These are phyloP conservation scores for Xerocomellus chrysenteron DNA, from an alignment of 768 basidiomycete genomes.

Conservation along the genomic window DNA sequence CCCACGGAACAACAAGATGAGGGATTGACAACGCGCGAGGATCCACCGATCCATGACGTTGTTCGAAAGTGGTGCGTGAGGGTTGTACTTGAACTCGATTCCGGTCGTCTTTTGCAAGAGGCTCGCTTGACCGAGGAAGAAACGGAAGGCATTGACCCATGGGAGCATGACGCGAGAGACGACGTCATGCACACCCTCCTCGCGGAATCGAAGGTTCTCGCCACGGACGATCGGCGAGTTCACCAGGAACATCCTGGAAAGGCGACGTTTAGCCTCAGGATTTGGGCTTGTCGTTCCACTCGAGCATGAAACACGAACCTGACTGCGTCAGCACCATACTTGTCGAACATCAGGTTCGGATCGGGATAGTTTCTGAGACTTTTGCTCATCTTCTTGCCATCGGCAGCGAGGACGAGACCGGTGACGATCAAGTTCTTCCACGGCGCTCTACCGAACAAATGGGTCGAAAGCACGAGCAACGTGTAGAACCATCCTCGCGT, in stretches of 20 bases:
- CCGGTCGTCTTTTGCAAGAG: slow-evolving; percentile 80
- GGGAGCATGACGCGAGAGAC: slow-evolving; percentile 94
- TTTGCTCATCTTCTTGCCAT: slow-evolving; percentile 99
- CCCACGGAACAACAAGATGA: slow-evolving; percentile 85
- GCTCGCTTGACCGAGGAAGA: slow-evolving; percentile 94
- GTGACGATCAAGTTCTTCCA: slow-evolving; percentile 99
- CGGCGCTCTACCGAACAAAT: slow-evolving; percentile 88
- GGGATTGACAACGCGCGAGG: slow-evolving; percentile 94
- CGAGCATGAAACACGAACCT: slow-evolving; percentile 45
- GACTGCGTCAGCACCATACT: slow-evolving; percentile 94
- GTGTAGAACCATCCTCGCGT: slow-evolving; percentile 99
- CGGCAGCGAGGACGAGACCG: slow-evolving; percentile 92
- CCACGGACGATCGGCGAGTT: slow-evolving; percentile 98
- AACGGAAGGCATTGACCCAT: slow-evolving; percentile 98
- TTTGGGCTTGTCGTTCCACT: background rate
- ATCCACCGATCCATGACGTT: slow-evolving; percentile 99
- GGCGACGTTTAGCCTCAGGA: background rate
- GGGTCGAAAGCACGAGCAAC: slow-evolving; percentile 91
- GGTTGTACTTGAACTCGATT: slow-evolving; percentile 80
- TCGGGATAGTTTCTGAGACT: slow-evolving; percentile 96
- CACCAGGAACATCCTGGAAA: slow-evolving; percentile 88
- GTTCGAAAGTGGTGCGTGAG: slow-evolving; percentile 75
- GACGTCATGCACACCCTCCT: slow-evolving; percentile 97
- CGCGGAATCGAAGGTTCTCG: slow-evolving; percentile 96
- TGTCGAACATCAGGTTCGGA: slow-evolving; percentile 84